phyloP scores from a whole-genome alignment of 352 stramenopile species.

The Pilasporangium apinafurcum region DNA sequence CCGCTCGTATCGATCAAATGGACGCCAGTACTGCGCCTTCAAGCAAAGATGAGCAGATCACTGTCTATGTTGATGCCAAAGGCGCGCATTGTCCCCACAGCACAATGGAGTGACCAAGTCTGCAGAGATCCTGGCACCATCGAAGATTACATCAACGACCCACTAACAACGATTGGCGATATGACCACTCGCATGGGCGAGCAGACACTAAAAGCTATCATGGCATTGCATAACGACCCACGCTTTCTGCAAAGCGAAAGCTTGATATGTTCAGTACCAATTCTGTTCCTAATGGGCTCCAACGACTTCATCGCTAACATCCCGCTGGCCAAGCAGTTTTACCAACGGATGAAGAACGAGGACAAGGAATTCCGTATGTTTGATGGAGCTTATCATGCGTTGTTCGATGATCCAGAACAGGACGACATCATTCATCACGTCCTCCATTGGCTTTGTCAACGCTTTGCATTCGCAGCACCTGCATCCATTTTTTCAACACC shows the following conservation, averaged over 20 bases:
- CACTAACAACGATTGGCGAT: conserved; percentile 11
- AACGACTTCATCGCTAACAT: conserved; percentile 21
- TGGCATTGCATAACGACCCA: conserved; percentile 2
- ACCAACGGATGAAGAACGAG: conserved; percentile 13
- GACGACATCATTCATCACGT: conserved; percentile 34
- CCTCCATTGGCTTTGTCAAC: conserved; percentile 31
- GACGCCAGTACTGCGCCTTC: neutral
- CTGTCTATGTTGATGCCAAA: conserved; percentile 11
- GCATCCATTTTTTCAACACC: no score
- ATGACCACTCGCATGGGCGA: conserved; percentile 29
- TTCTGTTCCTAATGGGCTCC: conserved; percentile 22
- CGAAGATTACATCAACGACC: conserved; percentile 18
- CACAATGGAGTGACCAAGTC: no score
- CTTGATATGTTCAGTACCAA: conserved; percentile 10
- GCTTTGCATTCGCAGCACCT: no score
- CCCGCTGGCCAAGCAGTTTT: conserved; percentile 11
- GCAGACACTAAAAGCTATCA: conserved; percentile 14
- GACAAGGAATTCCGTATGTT: conserved; percentile 33
- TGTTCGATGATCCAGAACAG: conserved; percentile 30
- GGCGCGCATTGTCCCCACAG: conserved; percentile 13
- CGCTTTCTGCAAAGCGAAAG: conserved; percentile 8
- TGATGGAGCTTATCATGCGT: conserved; percentile 17
- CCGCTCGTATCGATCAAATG: conserved; percentile 1
- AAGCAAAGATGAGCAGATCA: no score
- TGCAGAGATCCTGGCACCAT: conserved; percentile 15